These are phyloP conservation scores for Chaetomium sp. DNA, from an alignment of 2,329 filamentous ascomycete genomes.

Conservation along the genomic window DNA sequence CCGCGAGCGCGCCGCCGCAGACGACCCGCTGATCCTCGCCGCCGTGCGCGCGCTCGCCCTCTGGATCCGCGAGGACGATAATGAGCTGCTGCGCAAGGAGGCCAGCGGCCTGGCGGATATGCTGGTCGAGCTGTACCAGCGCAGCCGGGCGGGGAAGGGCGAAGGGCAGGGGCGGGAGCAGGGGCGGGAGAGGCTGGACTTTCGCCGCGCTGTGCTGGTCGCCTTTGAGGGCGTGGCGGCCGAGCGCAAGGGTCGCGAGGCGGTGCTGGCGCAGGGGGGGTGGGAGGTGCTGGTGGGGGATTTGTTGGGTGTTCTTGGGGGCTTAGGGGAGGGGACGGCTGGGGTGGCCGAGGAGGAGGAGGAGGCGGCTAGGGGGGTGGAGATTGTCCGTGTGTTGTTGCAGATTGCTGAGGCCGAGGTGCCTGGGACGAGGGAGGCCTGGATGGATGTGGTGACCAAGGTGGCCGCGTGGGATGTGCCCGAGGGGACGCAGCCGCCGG, in stretches of 20 bases:
- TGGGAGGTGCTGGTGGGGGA: constrained; percentile 58
- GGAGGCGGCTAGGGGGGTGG: constrained; percentile 52
- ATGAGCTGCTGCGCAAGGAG: constrained; percentile 58
- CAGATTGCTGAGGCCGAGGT: constrained; percentile 53
- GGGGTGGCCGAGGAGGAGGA: constrained; percentile 30
- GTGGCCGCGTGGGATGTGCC: constrained; percentile 53
- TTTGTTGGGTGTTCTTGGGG: constrained; percentile 47
- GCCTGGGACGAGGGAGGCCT: constrained; percentile 52
- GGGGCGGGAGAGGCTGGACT: constrained; percentile 52
- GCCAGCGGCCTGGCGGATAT: constrained; percentile 63
- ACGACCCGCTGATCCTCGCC: constrained; percentile 62
- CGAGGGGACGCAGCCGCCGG: constrained; percentile 33
- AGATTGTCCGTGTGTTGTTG: constrained; percentile 59
- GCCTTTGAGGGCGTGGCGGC: constrained; percentile 61
- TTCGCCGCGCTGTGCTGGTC: constrained; percentile 59
- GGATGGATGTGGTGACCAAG: constrained; percentile 58
- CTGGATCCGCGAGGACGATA: constrained; percentile 72
- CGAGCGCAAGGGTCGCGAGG: constrained; percentile 50
- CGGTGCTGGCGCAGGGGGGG: constrained; percentile 54
- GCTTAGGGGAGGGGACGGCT: constrained; percentile 26
- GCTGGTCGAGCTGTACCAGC: constrained; percentile 63
- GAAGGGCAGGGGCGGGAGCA: not conserved
- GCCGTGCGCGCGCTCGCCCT: constrained; percentile 60
- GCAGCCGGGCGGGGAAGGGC: constrained; percentile 20
- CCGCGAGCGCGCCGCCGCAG: constrained; percentile 50